These are phyloP conservation scores for Gamarada debralockiae DNA, from an alignment of 495 filamentous ascomycete species.

Conservation along the genomic window DNA sequence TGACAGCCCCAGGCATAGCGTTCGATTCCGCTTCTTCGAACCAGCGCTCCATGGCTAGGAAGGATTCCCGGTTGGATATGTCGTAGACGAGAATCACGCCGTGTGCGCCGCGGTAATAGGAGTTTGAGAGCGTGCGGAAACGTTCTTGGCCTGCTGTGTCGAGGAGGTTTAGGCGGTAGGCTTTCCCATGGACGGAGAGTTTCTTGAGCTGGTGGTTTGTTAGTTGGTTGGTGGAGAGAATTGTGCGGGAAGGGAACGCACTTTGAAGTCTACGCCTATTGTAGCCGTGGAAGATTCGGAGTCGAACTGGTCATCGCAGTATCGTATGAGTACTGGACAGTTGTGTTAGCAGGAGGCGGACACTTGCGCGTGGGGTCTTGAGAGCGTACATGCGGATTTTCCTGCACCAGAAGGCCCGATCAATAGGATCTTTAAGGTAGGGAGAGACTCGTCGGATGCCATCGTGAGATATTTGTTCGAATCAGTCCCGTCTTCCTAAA, in stretches of 20 bases:
- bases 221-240: neutral
- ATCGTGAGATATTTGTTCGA: slow-evolving; percentile 21
- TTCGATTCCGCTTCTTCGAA: slow-evolving; percentile 53
- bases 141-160: slow-evolving; percentile 57
- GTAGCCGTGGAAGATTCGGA: slow-evolving; percentile 53
- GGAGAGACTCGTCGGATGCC: slow-evolving; percentile 44
- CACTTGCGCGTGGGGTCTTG: neutral
- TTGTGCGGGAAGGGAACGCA: slow-evolving; percentile 17
- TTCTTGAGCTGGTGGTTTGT: slow-evolving; percentile 20
- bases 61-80: slow-evolving; percentile 49
- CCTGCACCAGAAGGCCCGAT: slow-evolving; percentile 51
- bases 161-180: slow-evolving; percentile 53
- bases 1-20: slow-evolving; percentile 45
- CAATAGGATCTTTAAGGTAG: slow-evolving; percentile 48
- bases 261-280: slow-evolving; percentile 61
- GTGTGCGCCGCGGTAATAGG: slow-evolving; percentile 58
- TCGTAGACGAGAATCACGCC: slow-evolving; percentile 59
- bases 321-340: slow-evolving; percentile 34
- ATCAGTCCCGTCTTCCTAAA: neutral
- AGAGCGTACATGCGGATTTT: slow-evolving; percentile 47
- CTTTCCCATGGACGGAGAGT: slow-evolving; percentile 46
- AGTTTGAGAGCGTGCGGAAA: slow-evolving; percentile 56
- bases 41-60: slow-evolving; percentile 54
- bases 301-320: slow-evolving; percentile 60
- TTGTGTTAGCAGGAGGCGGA: neutral